A percentile compares a stretch with the other conserved stretches of the same genome.
phyloP scores from a whole-genome alignment of 106 monocot genomes.

The Dendrobium huoshanense region DNA sequence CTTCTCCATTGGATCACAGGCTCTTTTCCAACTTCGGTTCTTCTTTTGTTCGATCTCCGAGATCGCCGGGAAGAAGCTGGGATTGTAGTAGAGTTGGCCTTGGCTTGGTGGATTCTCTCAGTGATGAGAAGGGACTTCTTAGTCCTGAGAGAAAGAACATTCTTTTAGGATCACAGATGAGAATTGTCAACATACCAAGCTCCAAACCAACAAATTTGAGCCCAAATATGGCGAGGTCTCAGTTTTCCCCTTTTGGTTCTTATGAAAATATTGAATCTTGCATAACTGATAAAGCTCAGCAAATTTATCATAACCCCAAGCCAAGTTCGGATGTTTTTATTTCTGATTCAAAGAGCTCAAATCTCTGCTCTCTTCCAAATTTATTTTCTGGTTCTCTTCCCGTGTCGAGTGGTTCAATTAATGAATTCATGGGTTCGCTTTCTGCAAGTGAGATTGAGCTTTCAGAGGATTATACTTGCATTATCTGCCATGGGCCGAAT shows the following conservation, averaged over 20 bases:
- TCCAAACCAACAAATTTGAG: constrained; percentile 6
- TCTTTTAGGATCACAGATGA: constrained; percentile 28
- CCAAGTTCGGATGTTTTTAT: constrained; percentile 1
- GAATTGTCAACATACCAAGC: constrained; percentile 2
- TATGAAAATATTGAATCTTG: constrained; percentile 10
- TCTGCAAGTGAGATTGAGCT: constrained; percentile 60
- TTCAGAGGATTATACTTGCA: constrained; percentile 84
- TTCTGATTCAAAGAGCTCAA: constrained; percentile 4
- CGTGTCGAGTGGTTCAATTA: constrained; percentile 3
- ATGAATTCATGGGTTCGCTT: constrained; percentile 26
- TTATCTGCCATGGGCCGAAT: constrained; percentile 69
- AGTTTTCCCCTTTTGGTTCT: constrained; percentile 9
- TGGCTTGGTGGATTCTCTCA: constrained; percentile 48
- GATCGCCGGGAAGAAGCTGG: constrained; percentile 50
- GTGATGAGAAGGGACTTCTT: constrained; percentile 8
- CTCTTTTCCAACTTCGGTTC: constrained; percentile 29
- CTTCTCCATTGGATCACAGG: constrained; percentile 57
- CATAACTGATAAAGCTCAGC: neutral
- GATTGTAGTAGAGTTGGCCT: constrained; percentile 48
- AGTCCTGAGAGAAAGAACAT: constrained; percentile 18
- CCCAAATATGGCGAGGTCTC: neutral
- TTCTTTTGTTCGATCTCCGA: constrained; percentile 25
- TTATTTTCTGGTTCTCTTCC: constrained; percentile 10
- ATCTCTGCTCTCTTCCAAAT: constrained; percentile 2
- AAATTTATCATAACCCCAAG: neutral